These are phyloP conservation scores for Tremella mesenterica DNA, from an alignment of 768 basidiomycete genomes.

Conservation along the genomic window DNA sequence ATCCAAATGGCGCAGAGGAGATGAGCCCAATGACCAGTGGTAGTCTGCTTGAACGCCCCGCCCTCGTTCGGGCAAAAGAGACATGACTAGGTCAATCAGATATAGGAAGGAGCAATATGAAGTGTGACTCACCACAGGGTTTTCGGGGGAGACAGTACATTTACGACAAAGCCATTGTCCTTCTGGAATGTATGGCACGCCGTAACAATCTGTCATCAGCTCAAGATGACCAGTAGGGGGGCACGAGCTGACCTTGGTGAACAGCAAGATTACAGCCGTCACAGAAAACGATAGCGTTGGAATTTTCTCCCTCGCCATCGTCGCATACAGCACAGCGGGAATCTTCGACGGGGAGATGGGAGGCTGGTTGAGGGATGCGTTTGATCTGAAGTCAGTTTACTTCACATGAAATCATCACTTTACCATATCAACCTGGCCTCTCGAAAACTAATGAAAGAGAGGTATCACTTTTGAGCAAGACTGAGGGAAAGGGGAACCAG, in stretches of 20 bases:
- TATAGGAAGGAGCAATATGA: not conserved
- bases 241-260: constrained; percentile 69
- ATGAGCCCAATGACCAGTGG: constrained; percentile 87
- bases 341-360: constrained; percentile 84
- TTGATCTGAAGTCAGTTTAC: constrained; percentile 58
- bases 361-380: constrained; percentile 78
- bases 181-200: constrained; percentile 97
- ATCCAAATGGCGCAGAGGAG: constrained; percentile 96
- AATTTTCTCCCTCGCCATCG: constrained; percentile 96
- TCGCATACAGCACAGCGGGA: constrained; percentile 95
- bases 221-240: not conserved
- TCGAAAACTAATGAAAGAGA: too few relatives aligned
- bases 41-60: constrained; percentile 96
- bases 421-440: too few relatives aligned
- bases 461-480: too few relatives aligned
- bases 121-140: constrained; percentile 67
- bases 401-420: not conserved
- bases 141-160: constrained; percentile 94
- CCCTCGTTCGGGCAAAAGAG: constrained; percentile 94
- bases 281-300: constrained; percentile 97
- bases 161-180: constrained; percentile 99
- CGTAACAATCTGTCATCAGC: constrained; percentile 78
- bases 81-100: constrained; percentile 57
- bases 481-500: too few relatives aligned
- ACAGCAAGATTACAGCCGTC: constrained; percentile 98